Base-by-base conservation (phyloP, 2,329 filamentous ascomycete species). In the Cordyceps fumosorosea region DNA sequence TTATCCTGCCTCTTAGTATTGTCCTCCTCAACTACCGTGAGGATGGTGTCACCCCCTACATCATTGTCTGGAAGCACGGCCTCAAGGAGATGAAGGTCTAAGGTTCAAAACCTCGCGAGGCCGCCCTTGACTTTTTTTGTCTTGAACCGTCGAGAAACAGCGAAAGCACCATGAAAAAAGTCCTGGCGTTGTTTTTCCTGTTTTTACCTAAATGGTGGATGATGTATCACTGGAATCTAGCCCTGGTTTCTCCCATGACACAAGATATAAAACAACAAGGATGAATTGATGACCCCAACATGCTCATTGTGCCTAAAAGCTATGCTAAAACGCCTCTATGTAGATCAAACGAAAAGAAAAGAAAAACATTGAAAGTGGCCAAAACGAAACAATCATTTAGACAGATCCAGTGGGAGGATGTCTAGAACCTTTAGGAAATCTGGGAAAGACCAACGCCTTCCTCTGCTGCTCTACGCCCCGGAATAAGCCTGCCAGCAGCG, bases 11-110 rank as follows among this genome's bases (percentile, higher is more conserved):
- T 56, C 29, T 10, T 66, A 93, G 90, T 87, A 83, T 96, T 71
- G 83, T 93, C 68, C 90, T 97, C 69, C 89, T 97, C 75, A 96
- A 97, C 85, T 99, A 96, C 86, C 93, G 95, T 72, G 93, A 96
- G 77, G 95, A 98, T 72, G 95, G 95, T 77, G 77, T 89, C 69
- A 98, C 93, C 62, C 95, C 95, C 64, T 99, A 84, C 75, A 83
- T 96, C 71, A 89, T 86, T 69, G 80, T 96, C 81, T 98, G 93
- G 93, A 97, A 98, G 87, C 89, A 97, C 81, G 95, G 93, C 74
- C 79, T 98, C 67, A 82, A 80, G 70, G 88, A 89, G 81, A 87
- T 86, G 83, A 98, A 99, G 90, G 92, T 98, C 70, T 99, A 93
- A 83, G 68, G 24, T 52, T 24, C 56, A 51, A 44, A 20, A 22